Conservation (phyloP, 73 alveolate species). For the Paramecium pentaurelia region DNA sequence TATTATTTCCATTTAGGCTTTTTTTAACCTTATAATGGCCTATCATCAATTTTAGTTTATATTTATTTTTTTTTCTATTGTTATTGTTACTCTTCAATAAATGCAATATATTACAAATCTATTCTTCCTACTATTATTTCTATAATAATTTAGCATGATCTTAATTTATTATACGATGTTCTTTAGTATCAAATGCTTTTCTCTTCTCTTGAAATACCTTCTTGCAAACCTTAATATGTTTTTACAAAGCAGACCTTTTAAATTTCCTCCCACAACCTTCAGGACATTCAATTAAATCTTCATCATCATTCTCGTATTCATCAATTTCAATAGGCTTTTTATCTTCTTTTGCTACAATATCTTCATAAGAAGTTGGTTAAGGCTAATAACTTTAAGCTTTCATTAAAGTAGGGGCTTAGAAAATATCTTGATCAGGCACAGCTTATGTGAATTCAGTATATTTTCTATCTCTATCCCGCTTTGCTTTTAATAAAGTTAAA, state of each 20-base stretch:
- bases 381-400: background rate
- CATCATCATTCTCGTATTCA: background rate
- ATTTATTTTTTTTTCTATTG: background rate
- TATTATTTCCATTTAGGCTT: slow-evolving; percentile 55
- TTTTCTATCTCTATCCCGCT: background rate
- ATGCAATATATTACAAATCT: background rate
- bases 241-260: slow-evolving; percentile 28
- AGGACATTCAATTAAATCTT: slow-evolving; percentile 53
- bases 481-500: background rate
- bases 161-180: slow-evolving; percentile 32
- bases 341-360: background rate
- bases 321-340: background rate
- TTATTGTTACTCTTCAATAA: slow-evolving; percentile 2
- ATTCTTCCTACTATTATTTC: background rate
- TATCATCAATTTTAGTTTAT: background rate
- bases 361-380: background rate
- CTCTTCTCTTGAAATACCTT: slow-evolving; percentile 59
- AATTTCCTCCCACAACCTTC: slow-evolving; percentile 67
- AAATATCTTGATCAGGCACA: background rate
- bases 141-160: slow-evolving; percentile 52
- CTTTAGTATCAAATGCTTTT: slow-evolving; percentile 50
- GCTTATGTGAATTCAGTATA: background rate
- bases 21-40: slow-evolving; percentile 32
- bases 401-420: background rate
- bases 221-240: slow-evolving; percentile 57